Evolutionary conservation across 495 filamentous ascomycete genomes (phyloP).

Genomic region (Cryomyces minteri): DNA sequence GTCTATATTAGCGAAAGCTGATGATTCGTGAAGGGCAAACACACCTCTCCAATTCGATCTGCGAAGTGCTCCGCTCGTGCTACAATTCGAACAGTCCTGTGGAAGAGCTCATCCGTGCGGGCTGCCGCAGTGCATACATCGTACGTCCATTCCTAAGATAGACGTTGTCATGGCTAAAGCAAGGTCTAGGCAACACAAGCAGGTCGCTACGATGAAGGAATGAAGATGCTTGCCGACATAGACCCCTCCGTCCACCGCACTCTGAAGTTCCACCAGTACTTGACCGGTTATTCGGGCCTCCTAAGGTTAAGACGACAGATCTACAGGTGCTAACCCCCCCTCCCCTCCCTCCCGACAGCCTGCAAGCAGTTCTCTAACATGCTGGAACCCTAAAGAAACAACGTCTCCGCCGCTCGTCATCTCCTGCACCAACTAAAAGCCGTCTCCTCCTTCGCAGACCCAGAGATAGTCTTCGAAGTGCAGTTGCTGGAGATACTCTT

Average conservation of each 20-base stretch:
- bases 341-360: not conserved
- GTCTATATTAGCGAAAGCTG: not conserved
- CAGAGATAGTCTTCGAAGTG: conserved; percentile 54
- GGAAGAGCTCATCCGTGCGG: conserved; percentile 57
- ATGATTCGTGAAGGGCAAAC: conserved; percentile 25
- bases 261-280: conserved; percentile 63
- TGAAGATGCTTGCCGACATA: conserved; percentile 46
- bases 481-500: conserved; percentile 53
- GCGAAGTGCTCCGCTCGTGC: conserved; percentile 61
- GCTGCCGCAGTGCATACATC: conserved; percentile 36
- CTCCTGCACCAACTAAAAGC: conserved; percentile 5
- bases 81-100: conserved; percentile 44
- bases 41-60: conserved; percentile 45
- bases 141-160: conserved; percentile 18
- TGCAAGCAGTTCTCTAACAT: not conserved
- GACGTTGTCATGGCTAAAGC: conserved; percentile 6
- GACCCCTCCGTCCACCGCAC: conserved; percentile 48
- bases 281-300: conserved; percentile 53
- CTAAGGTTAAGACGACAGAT: conserved; percentile 54
- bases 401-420: conserved; percentile 8
- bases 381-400: conserved; percentile 5
- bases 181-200: conserved; percentile 31
- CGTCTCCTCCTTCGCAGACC: conserved; percentile 23
- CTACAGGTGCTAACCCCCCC: conserved; percentile 28
- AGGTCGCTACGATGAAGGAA: conserved; percentile 56